Conservation (phyloP, 768 basidiomycete genomes). For the Strobilomyces echinocephalus region DNA sequence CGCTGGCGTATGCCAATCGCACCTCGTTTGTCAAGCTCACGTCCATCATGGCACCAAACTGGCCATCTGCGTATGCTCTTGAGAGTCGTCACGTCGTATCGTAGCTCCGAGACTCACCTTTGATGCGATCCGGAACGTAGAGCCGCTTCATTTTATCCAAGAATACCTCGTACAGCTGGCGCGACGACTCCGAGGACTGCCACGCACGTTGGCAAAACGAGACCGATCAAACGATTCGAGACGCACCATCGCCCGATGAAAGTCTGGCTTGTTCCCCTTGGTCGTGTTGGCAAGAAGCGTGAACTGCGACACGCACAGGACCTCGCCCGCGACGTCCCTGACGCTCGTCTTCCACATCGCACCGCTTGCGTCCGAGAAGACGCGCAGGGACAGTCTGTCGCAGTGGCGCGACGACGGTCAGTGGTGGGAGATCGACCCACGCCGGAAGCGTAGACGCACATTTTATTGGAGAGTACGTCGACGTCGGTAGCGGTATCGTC, state of each 20-base stretch:
- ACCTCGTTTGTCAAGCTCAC: constrained; percentile 87
- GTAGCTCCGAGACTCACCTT: constrained; percentile 45
- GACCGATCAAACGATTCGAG: not conserved
- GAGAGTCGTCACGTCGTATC: not conserved
- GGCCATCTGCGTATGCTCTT: constrained; percentile 57
- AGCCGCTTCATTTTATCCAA: constrained; percentile 58
- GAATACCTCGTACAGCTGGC: constrained; percentile 67
- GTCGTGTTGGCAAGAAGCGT: constrained; percentile 82
- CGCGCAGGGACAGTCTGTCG: constrained; percentile 61
- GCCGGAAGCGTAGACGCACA: constrained; percentile 46
- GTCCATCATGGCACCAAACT: constrained; percentile 95
- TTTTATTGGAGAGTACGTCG: constrained; percentile 72
- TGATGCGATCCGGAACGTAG: constrained; percentile 73
- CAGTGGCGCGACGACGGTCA: not conserved
- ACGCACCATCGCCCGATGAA: constrained; percentile 84
- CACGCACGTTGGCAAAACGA: not conserved
- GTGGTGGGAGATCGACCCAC: not conserved
- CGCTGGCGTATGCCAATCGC: constrained; percentile 13
- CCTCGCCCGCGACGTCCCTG: constrained; percentile 83
- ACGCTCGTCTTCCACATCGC: constrained; percentile 86
- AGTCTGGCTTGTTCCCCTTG: constrained; percentile 90
- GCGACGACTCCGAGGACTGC: constrained; percentile 64
- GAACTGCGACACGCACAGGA: constrained; percentile 94
- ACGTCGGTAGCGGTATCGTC: constrained; percentile 81
- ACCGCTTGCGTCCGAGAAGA: constrained; percentile 60